Conservation (phyloP, 352 stramenopile species). For the Globisporangium sylvaticum region DNA sequence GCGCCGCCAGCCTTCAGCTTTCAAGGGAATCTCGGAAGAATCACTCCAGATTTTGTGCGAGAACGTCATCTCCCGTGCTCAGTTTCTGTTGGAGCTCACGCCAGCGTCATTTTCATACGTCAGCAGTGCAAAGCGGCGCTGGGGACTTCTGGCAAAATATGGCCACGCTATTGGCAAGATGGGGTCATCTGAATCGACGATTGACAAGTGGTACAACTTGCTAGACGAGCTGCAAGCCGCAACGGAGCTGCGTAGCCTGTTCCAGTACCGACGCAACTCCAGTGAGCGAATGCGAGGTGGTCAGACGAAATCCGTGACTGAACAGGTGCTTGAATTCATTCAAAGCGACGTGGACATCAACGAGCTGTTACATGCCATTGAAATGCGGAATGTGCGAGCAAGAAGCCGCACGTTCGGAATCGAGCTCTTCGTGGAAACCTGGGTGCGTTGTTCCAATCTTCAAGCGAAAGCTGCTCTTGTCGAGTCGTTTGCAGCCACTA, state of each 20-base stretch:
- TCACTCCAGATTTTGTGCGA: slow-evolving; percentile 58
- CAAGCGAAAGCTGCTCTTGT: slow-evolving; percentile 36
- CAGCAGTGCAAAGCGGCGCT: slow-evolving; percentile 60
- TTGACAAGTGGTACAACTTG: slow-evolving; percentile 81
- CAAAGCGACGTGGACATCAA: slow-evolving; percentile 71
- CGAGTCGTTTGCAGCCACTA: slow-evolving; percentile 40
- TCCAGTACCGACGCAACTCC: slow-evolving; percentile 75
- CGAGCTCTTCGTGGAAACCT: slow-evolving; percentile 33
- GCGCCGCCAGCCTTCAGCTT: slow-evolving; percentile 69
- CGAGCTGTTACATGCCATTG: slow-evolving; percentile 47
- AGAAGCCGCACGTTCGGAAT: slow-evolving; percentile 41
- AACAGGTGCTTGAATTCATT: slow-evolving; percentile 83
- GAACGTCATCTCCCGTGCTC: slow-evolving; percentile 70
- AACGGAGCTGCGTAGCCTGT: slow-evolving; percentile 62
- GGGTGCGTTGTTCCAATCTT: slow-evolving; percentile 22
- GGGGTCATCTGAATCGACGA: slow-evolving; percentile 36
- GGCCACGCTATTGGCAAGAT: slow-evolving; percentile 51
- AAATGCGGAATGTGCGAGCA: slow-evolving; percentile 43
- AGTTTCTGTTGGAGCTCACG: slow-evolving; percentile 68
- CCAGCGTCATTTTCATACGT: slow-evolving; percentile 77
- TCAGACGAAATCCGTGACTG: slow-evolving; percentile 65
- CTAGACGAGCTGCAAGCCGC: slow-evolving; percentile 75
- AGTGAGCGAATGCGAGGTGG: slow-evolving; percentile 52
- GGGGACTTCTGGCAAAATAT: slow-evolving; percentile 71
- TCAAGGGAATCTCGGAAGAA: slow-evolving; percentile 71